A percentile compares a stretch with the other conserved stretches of the same genome.
Evolutionary conservation across 2,329 filamentous ascomycete species (phyloP).

Genomic region (Ilyonectria robusta): DNA sequence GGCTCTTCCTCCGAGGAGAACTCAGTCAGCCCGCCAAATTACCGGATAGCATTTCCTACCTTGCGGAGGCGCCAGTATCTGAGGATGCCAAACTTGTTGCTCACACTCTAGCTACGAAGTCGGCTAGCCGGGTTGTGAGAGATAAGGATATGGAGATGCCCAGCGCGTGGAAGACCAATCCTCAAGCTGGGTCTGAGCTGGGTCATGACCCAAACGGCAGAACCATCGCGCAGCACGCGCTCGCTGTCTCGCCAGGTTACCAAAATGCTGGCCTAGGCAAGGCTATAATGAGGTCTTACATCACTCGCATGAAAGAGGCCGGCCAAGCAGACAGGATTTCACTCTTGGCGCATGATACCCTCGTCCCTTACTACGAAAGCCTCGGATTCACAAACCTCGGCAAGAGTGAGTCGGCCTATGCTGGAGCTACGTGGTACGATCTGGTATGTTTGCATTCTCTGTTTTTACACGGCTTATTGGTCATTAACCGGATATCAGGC

Average conservation of each 20-base stretch:
- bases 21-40: constrained; percentile 14
- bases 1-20: constrained; percentile 40
- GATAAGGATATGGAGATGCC: constrained; percentile 50
- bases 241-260: constrained; percentile 45
- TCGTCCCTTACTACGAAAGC: constrained; percentile 49
- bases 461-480: neutral
- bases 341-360: constrained; percentile 49
- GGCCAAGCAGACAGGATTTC: constrained; percentile 44
- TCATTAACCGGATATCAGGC: constrained; percentile 6
- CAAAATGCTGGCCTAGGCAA: constrained; percentile 49
- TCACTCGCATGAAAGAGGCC: constrained; percentile 37
- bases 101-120: constrained; percentile 48
- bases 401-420: constrained; percentile 49
- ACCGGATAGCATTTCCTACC: constrained; percentile 29
- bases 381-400: constrained; percentile 51
- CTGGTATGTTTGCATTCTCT: constrained; percentile 38
- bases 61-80: constrained; percentile 4
- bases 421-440: constrained; percentile 50
- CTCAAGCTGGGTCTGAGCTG: constrained; percentile 27
- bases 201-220: constrained; percentile 45
- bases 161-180: constrained; percentile 41
- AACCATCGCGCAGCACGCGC: constrained; percentile 49
- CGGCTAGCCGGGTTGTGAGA: constrained; percentile 34
- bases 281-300: constrained; percentile 42
- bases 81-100: constrained; percentile 42